A percentile compares a stretch with the other conserved stretches of the same genome.
Conservation (phyloP, 1,284 basidiomycete species). For the Cystobasidiaceae sp. region DNA sequence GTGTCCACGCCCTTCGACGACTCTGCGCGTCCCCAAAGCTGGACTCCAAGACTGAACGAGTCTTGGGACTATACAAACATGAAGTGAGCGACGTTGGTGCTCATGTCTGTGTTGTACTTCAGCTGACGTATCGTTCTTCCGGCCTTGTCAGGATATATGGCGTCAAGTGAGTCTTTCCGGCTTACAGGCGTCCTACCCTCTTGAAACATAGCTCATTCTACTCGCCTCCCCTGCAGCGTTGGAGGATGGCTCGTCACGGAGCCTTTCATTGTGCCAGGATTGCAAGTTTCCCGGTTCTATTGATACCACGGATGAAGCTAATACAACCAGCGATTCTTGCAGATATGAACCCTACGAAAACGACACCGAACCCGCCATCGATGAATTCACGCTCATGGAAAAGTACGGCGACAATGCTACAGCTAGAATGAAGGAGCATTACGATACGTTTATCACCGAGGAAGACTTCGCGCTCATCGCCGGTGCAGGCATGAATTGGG, state of each 20-base stretch:
- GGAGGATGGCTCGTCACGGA: conserved; percentile 89
- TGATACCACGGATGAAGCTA: too few species aligned
- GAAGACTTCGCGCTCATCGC: conserved; percentile 83
- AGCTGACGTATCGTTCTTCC: too few species aligned
- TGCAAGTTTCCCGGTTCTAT: too few species aligned
- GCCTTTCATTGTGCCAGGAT: conserved; percentile 75
- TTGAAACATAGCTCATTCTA: too few species aligned
- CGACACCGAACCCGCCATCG: conserved; percentile 54
- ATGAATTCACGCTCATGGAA: conserved; percentile 70
- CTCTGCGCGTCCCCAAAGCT: conserved; percentile 64
- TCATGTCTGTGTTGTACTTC: too few species aligned
- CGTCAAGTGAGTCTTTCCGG: conserved; percentile 36
- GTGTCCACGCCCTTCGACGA: conserved; percentile 47
- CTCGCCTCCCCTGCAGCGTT: conserved; percentile 65
- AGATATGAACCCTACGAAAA: conserved; percentile 70
- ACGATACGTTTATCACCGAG: conserved; percentile 79
- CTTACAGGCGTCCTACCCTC: not conserved
- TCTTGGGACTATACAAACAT: conserved; percentile 73
- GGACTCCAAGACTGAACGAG: conserved; percentile 75
- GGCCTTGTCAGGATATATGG: conserved; percentile 38
- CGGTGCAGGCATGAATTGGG: conserved; percentile 68
- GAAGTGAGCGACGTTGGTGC: conserved; percentile 52
- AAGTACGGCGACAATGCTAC: conserved; percentile 60
- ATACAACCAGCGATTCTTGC: too few species aligned
- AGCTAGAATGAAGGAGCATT: conserved; percentile 59